phyloP scores from a whole-genome alignment of 495 filamentous ascomycete genomes.

The Podospora didyma region DNA sequence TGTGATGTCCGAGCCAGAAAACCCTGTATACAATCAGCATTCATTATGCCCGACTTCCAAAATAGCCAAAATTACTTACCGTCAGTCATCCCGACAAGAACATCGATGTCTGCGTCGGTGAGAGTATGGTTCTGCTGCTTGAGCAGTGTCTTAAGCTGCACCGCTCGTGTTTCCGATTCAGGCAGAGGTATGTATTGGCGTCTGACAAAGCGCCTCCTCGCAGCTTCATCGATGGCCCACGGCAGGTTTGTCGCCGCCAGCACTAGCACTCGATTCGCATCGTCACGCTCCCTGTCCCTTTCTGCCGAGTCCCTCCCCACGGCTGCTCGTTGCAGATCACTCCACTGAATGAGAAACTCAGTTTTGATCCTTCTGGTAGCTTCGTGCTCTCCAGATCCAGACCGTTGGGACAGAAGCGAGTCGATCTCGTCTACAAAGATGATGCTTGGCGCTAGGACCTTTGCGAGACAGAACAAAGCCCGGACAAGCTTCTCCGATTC shows the following conservation, averaged over 20 bases:
- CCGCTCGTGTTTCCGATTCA: slow-evolving; percentile 71
- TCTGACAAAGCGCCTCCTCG: slow-evolving; percentile 84
- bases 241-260: slow-evolving; percentile 94
- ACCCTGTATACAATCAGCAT: slow-evolving; percentile 53
- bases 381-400: slow-evolving; percentile 83
- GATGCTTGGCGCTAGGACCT: slow-evolving; percentile 86
- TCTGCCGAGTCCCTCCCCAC: slow-evolving; percentile 74
- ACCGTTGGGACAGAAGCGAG: slow-evolving; percentile 81
- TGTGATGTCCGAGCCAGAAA: slow-evolving; percentile 95
- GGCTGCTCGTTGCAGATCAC: slow-evolving; percentile 84
- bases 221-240: slow-evolving; percentile 97
- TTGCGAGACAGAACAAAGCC: slow-evolving; percentile 86
- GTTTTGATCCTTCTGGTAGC: slow-evolving; percentile 93
- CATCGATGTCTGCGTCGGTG: slow-evolving; percentile 66
- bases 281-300: slow-evolving; percentile 68
- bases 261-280: slow-evolving; percentile 85
- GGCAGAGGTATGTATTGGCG: slow-evolving; percentile 95
- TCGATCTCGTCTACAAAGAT: slow-evolving; percentile 99
- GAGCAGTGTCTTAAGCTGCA: slow-evolving; percentile 73
- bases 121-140: slow-evolving; percentile 84
- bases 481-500: slow-evolving; percentile 96
- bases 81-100: slow-evolving; percentile 78
- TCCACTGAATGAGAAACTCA: slow-evolving; percentile 98
- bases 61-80: slow-evolving; percentile 48
- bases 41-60: not conserved